These are phyloP conservation scores for Aspergillus niger DNA, from an alignment of 2,329 filamentous ascomycete species.

Conservation along the genomic window DNA sequence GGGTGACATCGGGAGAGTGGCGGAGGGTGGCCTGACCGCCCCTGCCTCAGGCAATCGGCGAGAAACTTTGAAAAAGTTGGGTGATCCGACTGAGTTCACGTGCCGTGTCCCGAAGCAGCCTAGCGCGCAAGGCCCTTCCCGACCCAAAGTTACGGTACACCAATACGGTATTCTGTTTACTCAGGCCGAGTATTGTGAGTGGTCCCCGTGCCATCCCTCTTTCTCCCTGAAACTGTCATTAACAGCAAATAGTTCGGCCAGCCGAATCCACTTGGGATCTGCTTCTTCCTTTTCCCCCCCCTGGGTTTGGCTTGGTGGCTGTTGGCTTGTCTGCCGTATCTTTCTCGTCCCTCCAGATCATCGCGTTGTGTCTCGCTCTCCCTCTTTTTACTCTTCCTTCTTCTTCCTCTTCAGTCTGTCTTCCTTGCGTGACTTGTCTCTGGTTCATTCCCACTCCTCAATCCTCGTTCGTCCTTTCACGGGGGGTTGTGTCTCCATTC, in stretches of 20 bases:
- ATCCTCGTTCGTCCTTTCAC: conserved; percentile 1
- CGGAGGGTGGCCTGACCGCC: conserved; percentile 21
- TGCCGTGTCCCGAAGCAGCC: conserved; percentile 10
- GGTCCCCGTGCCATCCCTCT: conserved; percentile 6
- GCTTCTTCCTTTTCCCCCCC: not conserved
- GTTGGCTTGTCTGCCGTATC: conserved; percentile 23
- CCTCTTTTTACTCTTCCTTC: conserved; percentile 20
- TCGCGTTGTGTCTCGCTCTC: conserved; percentile 7
- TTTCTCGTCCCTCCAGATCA: conserved; percentile 22
- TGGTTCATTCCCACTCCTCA: conserved; percentile 6
- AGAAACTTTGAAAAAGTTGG: not conserved
- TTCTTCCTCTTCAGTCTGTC: conserved; percentile 15
- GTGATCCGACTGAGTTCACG: conserved; percentile 9
- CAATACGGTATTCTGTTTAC: conserved; percentile 26
- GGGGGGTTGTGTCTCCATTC: conserved; percentile 6
- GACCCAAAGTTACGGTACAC: conserved; percentile 27
- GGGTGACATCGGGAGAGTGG: not conserved
- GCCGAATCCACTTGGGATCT: conserved; percentile 17
- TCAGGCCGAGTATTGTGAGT: conserved; percentile 4
- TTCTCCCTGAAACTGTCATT: conserved; percentile 9
- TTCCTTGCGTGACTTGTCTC: conserved; percentile 7
- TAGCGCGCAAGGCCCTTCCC: conserved; percentile 26
- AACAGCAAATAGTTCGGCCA: conserved; percentile 25
- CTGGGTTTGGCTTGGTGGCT: too few species aligned
- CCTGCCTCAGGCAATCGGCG: not conserved